phyloP scores from a whole-genome alignment of 129 eudicot genomes.

The Dittrichia graveolens region DNA sequence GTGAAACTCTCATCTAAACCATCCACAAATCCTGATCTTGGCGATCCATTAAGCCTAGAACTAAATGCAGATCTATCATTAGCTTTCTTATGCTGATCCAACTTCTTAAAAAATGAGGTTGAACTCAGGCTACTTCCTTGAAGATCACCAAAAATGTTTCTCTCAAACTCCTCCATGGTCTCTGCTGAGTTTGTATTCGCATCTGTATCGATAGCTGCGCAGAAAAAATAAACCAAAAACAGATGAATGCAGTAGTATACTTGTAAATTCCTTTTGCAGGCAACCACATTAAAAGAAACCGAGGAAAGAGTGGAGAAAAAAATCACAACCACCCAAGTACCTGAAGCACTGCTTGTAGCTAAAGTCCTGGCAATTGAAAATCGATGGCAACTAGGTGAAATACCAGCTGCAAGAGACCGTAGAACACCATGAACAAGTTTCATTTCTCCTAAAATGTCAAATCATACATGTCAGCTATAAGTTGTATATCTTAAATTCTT shows the following conservation, averaged over 20 bases:
- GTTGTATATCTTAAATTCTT: neutral
- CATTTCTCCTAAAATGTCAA: slow-evolving; percentile 32
- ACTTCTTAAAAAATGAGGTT: slow-evolving; percentile 45
- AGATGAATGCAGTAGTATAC: too few species aligned
- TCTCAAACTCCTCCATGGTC: slow-evolving; percentile 47
- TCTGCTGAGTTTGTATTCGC: slow-evolving; percentile 38
- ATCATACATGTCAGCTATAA: slow-evolving; percentile 5
- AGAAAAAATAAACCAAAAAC: slow-evolving; percentile 4
- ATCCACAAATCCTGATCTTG: slow-evolving; percentile 35
- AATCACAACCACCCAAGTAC: slow-evolving; percentile 8
- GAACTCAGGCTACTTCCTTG: slow-evolving; percentile 19
- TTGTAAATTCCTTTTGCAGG: neutral
- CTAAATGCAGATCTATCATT: slow-evolving; percentile 29
- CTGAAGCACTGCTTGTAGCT: slow-evolving; percentile 44
- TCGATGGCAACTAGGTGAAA: slow-evolving; percentile 20
- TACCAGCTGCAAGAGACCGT: slow-evolving; percentile 34
- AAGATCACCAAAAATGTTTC: slow-evolving; percentile 33
- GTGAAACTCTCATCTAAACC: slow-evolving; percentile 53
- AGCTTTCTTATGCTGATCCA: slow-evolving; percentile 43
- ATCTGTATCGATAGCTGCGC: slow-evolving; percentile 30
- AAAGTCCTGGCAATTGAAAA: slow-evolving; percentile 28
- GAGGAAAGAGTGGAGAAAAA: neutral
- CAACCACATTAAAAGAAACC: neutral
- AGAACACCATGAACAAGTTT: slow-evolving; percentile 39
- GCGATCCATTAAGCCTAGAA: slow-evolving; percentile 25